Percentiles rank a stretch among this genome's conserved stretches.
Conservation (phyloP, 352 stramenopile species). For the Phytophthora pisi region DNA sequence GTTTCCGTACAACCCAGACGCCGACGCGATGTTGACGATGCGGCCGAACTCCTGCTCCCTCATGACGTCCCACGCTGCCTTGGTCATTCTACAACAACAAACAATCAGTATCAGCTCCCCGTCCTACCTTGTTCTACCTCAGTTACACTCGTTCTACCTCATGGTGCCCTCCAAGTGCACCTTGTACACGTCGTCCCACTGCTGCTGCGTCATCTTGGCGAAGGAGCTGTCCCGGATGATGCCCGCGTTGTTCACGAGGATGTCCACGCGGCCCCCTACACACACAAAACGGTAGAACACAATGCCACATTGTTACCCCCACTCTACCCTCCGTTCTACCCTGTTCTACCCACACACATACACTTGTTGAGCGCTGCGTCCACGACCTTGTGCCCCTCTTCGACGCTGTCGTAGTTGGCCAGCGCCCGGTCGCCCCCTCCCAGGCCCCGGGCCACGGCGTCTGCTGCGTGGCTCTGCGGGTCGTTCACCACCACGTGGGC, state of each 20-base stretch:
- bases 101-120: background rate
- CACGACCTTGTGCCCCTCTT: constrained; percentile 77
- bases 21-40: constrained; percentile 85
- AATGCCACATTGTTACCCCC: too few species aligned
- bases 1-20: constrained; percentile 88
- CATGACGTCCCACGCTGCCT: constrained; percentile 82
- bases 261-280: constrained; percentile 84
- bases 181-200: constrained; percentile 84
- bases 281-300: too few species aligned
- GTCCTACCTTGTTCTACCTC: background rate
- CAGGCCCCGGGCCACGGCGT: constrained; percentile 66
- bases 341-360: constrained; percentile 19
- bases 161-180: constrained; percentile 89
- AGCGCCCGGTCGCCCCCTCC: constrained; percentile 52
- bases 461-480: constrained; percentile 56
- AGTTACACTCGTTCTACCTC: constrained; percentile 35
- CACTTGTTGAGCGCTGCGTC: constrained; percentile 86
- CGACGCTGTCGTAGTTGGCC: constrained; percentile 80
- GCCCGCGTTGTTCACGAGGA: constrained; percentile 95
- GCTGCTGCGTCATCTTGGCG: constrained; percentile 81
- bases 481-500: constrained; percentile 89
- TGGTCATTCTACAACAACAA: constrained; percentile 51
- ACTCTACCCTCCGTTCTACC: background rate
- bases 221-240: constrained; percentile 91
- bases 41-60: constrained; percentile 82